Evolutionary conservation across 768 basidiomycete species (phyloP).

Genomic region (Amanita fuliginea): DNA sequence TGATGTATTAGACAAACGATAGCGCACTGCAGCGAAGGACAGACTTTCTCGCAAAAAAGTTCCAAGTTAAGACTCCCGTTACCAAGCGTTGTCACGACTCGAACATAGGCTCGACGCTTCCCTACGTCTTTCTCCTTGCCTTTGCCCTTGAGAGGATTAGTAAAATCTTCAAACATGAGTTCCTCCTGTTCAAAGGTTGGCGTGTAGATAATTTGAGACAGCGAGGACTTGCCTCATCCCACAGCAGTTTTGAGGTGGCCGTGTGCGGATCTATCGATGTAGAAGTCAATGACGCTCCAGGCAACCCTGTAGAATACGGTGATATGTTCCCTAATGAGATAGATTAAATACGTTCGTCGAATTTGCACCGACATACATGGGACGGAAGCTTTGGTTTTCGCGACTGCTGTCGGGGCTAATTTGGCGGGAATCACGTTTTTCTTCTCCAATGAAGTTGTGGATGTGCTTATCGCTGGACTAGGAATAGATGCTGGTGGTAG

Average conservation of each 20-base stretch:
- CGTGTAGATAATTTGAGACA: neutral
- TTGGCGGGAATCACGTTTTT: slow-evolving; percentile 23
- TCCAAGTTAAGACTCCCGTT: slow-evolving; percentile 74
- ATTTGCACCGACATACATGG: slow-evolving; percentile 43
- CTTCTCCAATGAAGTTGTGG: slow-evolving; percentile 18
- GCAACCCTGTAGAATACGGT: slow-evolving; percentile 82
- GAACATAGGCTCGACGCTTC: slow-evolving; percentile 87
- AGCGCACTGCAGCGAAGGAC: neutral
- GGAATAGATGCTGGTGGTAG: slow-evolving; percentile 46
- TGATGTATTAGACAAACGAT: neutral
- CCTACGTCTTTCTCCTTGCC: slow-evolving; percentile 91
- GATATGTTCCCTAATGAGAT: slow-evolving; percentile 65
- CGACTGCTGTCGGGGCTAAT: slow-evolving; percentile 15
- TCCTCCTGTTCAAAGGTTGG: slow-evolving; percentile 51
- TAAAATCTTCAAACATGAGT: slow-evolving; percentile 93
- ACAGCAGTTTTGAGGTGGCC: slow-evolving; percentile 69
- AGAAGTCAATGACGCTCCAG: slow-evolving; percentile 90
- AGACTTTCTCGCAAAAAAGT: slow-evolving; percentile 80
- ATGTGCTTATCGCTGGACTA: slow-evolving; percentile 12
- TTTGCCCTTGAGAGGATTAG: slow-evolving; percentile 70
- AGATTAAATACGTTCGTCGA: neutral
- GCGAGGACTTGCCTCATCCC: slow-evolving; percentile 65
- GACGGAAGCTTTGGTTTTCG: slow-evolving; percentile 42
- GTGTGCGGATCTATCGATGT: slow-evolving; percentile 76
- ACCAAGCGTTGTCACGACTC: slow-evolving; percentile 92